Evolutionary conservation across 1,139 yeast genomes (phyloP).

Genomic region (Lodderomyces oxycetoniae): DNA sequence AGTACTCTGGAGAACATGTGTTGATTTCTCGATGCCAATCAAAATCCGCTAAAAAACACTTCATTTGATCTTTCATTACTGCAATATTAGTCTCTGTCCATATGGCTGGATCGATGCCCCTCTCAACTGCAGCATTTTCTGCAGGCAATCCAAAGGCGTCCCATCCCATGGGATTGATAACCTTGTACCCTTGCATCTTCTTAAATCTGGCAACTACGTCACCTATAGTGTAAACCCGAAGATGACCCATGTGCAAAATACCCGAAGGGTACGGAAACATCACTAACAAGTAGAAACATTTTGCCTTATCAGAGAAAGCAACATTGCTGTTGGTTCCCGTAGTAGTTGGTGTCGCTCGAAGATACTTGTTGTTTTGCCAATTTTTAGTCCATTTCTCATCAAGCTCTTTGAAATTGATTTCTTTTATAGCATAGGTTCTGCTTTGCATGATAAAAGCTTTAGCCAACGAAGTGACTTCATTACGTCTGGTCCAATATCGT

Average conservation of each 20-base stretch:
- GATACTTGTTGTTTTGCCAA: constrained; percentile 45
- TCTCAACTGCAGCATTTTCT: constrained; percentile 92
- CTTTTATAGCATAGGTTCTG: no score
- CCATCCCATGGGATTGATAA: constrained; percentile 98
- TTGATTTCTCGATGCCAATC: constrained; percentile 91
- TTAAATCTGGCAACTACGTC: constrained; percentile 79
- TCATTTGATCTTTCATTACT: constrained; percentile 82
- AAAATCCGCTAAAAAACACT: constrained; percentile 73
- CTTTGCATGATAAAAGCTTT: no score
- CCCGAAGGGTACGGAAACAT: constrained; percentile 99
- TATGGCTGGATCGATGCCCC: constrained; percentile 67
- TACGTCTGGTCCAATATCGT: no score
- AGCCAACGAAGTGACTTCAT: no score
- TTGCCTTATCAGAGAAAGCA: constrained; percentile 16
- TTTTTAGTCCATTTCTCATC: constrained; percentile 49
- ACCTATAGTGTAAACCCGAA: constrained; percentile 85
- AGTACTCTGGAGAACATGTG: constrained; percentile 86
- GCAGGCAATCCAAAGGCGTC: constrained; percentile 98
- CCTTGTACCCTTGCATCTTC: constrained; percentile 69
- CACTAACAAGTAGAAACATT: constrained; percentile 62
- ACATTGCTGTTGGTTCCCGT: constrained; percentile 11
- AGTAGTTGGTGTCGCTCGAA: constrained; percentile 30
- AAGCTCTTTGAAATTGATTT: constrained; percentile 15
- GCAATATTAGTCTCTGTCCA: constrained; percentile 80
- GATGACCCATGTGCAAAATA: constrained; percentile 84